Conservation (phyloP, 306 rosid species). For the Quercus glauca region DNA sequence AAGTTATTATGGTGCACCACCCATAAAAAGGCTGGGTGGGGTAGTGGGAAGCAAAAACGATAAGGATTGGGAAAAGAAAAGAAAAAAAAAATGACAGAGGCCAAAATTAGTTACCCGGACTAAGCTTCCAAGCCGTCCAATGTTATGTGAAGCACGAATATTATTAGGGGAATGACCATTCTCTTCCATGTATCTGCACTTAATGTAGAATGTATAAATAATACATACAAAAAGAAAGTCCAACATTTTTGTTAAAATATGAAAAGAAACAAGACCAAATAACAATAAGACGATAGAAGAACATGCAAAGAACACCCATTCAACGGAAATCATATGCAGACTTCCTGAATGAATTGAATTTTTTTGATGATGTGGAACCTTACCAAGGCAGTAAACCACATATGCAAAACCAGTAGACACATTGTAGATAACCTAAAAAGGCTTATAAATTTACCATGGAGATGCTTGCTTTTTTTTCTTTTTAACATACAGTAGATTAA, state of each 20-base stretch:
- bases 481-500: neutral
- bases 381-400: neutral
- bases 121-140: constrained; percentile 80
- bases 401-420: neutral
- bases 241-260: neutral
- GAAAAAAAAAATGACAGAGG: neutral
- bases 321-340: neutral
- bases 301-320: neutral
- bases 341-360: neutral
- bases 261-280: neutral
- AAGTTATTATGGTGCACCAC: neutral
- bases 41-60: neutral
- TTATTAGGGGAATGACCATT: constrained; percentile 65
- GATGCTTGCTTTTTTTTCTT: neutral
- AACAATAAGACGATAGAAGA: neutral
- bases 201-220: neutral
- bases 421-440: neutral
- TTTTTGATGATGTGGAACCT: neutral
- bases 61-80: neutral
- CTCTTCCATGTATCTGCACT: constrained; percentile 85
- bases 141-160: constrained; percentile 72
- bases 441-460: neutral
- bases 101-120: constrained; percentile 58
- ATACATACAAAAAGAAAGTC: neutral
- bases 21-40: neutral